A percentile compares a stretch with the other conserved stretches of the same genome.
phyloP scores from a whole-genome alignment of 2,329 filamentous ascomycete species.

The Myriosclerotinia duriaeana region DNA sequence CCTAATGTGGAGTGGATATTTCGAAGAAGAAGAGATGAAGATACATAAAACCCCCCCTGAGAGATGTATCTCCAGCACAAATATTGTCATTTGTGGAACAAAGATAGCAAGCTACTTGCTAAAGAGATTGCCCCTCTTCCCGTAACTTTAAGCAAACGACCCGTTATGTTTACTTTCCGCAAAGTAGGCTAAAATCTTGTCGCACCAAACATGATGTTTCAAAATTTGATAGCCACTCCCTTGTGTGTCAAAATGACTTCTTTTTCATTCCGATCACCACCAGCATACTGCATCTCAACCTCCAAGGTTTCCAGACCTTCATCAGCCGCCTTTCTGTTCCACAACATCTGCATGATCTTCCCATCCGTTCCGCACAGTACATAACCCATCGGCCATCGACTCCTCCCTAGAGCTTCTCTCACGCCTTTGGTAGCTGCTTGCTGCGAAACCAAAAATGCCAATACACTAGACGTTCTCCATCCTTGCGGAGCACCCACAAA shows the following conservation, averaged over 20 bases:
- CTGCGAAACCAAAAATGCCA: constrained; percentile 71
- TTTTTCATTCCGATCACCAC: constrained; percentile 38
- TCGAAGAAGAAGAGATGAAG: background rate
- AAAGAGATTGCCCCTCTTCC: constrained; percentile 12
- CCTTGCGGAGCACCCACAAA: constrained; percentile 70
- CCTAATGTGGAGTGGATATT: background rate
- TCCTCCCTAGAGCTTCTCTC: constrained; percentile 66
- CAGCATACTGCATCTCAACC: constrained; percentile 49
- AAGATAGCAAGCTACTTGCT: constrained; percentile 13
- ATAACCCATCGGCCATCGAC: constrained; percentile 70
- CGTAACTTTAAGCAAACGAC: constrained; percentile 13
- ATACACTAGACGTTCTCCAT: constrained; percentile 61
- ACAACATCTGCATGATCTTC: constrained; percentile 64
- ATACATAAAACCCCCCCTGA: background rate
- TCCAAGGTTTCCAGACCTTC: constrained; percentile 61
- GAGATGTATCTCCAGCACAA: background rate
- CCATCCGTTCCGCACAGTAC: constrained; percentile 61
- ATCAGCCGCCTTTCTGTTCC: constrained; percentile 65
- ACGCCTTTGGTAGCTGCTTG: constrained; percentile 75
- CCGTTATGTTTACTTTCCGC: background rate
- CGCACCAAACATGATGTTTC: constrained; percentile 17
- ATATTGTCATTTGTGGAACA: constrained; percentile 13
- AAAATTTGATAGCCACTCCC: constrained; percentile 43
- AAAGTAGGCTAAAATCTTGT: background rate
- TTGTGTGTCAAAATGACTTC: constrained; percentile 54